Base-by-base conservation (phyloP, 495 filamentous ascomycete genomes). In the Barbatosphaeria neglecta region DNA sequence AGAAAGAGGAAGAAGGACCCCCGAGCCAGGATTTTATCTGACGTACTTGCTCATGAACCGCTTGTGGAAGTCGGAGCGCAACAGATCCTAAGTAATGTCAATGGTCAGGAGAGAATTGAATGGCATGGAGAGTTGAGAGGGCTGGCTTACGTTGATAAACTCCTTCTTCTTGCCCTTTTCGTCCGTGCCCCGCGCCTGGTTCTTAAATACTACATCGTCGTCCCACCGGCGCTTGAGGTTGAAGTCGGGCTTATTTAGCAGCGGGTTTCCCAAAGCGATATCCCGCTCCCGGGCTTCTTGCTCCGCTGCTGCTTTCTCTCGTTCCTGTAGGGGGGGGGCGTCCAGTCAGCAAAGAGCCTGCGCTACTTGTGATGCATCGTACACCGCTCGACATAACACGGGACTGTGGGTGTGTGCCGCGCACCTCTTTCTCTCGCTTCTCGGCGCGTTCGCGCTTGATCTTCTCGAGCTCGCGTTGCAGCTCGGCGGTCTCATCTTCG, bases 121-220 rank as follows among this genome's bases (percentile, higher is more conserved):
- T 6, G 17, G n/a, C 24, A 11, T 18, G 44, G 27, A 11, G 5
- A 9, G 27, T 18, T 20, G 27, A 24, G 6, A 24, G 31, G 25
- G 25, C 11, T 31, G 28, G 66, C 80, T 61, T 66, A 87, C 83
- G 58, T 98, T 98, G 59, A 98, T 87, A 72, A 97, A 98, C 67
- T 95, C 88, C 67, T 89, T 93, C 65, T 78, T 83, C 68, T 90
- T 88, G 41, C 75, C 73, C 67, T 84, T 87, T 46, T 94, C 88
- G 56, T 95, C 92, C 9, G 88, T 95, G 3, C 92, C 92, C 39
- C 93, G 77, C 25, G 90, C 92, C 65, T 97, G 92, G 64, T 98
- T 98, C 71, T 94, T 95, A 68, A 98, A 98, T 16, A 98, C 88
- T n/a, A 98, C 92, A 68, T 98, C 92, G 50, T 98, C 92, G 54